phyloP scores from a whole-genome alignment of 1,139 yeast species.

The Candida gigantensis region DNA sequence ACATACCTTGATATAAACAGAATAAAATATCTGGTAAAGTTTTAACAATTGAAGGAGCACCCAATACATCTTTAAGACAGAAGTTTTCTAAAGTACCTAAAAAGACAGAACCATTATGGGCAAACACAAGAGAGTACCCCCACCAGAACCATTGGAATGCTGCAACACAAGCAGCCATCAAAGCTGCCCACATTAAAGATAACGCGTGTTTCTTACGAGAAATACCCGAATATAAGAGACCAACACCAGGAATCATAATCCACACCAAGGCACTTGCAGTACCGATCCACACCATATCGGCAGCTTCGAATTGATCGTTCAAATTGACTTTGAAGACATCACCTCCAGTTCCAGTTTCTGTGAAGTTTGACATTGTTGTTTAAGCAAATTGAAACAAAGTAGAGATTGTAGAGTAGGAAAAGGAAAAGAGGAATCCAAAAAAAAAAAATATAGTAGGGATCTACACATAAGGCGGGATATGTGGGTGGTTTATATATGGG shows the following conservation, averaged over 20 bases:
- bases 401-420: too few relatives aligned
- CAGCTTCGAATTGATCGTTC: slow-evolving; percentile 69
- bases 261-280: slow-evolving; percentile 76
- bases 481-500: too few relatives aligned
- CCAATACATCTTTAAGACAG: slow-evolving; percentile 75
- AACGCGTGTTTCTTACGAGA: slow-evolving; percentile 92
- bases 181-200: slow-evolving; percentile 88
- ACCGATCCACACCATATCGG: slow-evolving; percentile 89
- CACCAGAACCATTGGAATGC: slow-evolving; percentile 96
- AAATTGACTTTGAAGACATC: slow-evolving; percentile 72
- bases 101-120: slow-evolving; percentile 68
- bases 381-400: too few relatives aligned
- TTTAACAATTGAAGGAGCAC: slow-evolving; percentile 70
- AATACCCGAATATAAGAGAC: slow-evolving; percentile 84
- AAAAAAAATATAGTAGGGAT: too few relatives aligned
- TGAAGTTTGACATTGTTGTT: slow-evolving; percentile 25
- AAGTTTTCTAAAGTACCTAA: slow-evolving; percentile 81
- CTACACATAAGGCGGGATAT: too few relatives aligned
- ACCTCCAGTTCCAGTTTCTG: slow-evolving; percentile 74
- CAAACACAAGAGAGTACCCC: slow-evolving; percentile 90
- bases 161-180: slow-evolving; percentile 81
- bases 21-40: slow-evolving; percentile 83
- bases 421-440: background rate
- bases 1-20: slow-evolving; percentile 94
- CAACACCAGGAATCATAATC: slow-evolving; percentile 96